Base-by-base conservation (phyloP, 2,329 filamentous ascomycete species). In the Apiospora sp. region DNA sequence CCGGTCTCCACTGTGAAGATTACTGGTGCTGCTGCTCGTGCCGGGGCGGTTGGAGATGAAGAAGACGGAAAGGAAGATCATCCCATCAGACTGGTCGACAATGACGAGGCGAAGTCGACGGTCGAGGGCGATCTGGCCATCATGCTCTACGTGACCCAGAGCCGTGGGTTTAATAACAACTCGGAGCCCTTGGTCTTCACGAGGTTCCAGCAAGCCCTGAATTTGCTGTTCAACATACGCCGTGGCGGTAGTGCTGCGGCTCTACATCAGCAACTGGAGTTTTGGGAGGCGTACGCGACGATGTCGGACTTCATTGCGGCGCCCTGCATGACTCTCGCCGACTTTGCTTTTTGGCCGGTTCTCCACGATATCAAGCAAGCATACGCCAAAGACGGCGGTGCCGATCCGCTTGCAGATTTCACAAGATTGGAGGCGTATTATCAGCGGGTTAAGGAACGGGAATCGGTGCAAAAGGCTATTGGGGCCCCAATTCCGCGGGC, bases 281-380 rank as follows among this genome's bases (percentile, higher is more conserved):
- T 77, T 1, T 89, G 86, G 86, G 81, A 87, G 37, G 71, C 64
- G 5, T 82, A 83, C 64, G 80, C 79, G 0, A 72, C 72, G 0
- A 83, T 83, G 68, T 78, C 81, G n/a, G 74, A 79, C 16, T 89
- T 86, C 76, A 84, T 90, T 27, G 85, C 86, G 0, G 87, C 86
- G 0, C 76, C 85, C 0, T 82, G 83, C 1, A 74, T 78, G 69
- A 72, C 76, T 8, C 77, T 91, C 1, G 85, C 86, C 0, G 90
- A 92, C 78, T 91, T 86, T 77, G 88, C 87, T 0, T 77, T 90
- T 4, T 90, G 87, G 87, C 89, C 90, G 0, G 83, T 89, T 19
- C 75, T 92, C 73, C 80, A 89, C 72, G 82, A 83, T n/a, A 27
- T 68, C n/a, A 46, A 46, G 19, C 67, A 48, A n/a, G 19, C n/a